Base-by-base conservation (phyloP, 768 basidiomycete genomes). In the Trametes cinnabarina region DNA sequence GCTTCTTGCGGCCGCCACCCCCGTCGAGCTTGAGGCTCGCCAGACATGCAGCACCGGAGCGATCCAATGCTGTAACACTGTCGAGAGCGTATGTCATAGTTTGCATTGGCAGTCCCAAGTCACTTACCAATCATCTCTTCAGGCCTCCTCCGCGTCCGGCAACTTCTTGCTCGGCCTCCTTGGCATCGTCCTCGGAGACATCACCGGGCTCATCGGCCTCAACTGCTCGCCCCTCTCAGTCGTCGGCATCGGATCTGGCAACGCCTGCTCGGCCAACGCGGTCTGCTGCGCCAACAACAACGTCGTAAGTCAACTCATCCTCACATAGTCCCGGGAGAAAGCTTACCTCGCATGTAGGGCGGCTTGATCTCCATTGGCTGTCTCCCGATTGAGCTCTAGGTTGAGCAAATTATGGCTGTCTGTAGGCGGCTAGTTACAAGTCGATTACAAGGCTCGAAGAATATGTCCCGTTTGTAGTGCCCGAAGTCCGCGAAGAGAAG, bases 1-100 rank as follows among this genome's bases (percentile, higher is more conserved):
- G 23, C 54, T 63, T 47, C 62, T 63, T 60, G 62, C 62, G 58
- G 58, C 44, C 51, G 62, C 62, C 62, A 63, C 58, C 54, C 62
- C 62, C 40, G 50, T 59, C 20, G 55, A 53, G 46, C 51, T 57
- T 26, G 40, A 44, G 48, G 55, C 54, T 22, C 51, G 55, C 30
- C 51, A 48, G 54, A 57, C 23, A 37, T 63, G 62, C 58, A 50
- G 43, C 44, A 60, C 58, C 51, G 58, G 62, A 9, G 20, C 51
- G 23, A 44, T 60, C n/a, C 57, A 60, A 37, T 63, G 62, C 58
- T 63, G 62, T 55, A 35, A 54, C 41, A 20, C 22, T 37, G 42
- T 40, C 23, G 15, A 25, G 17, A 32, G 9, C 34, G 62, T 60
- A 30, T 51, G 61, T 32, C 32, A 20, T 12, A 10, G 1, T 20